Percentiles rank a stretch among this genome's conserved stretches.
phyloP scores from a whole-genome alignment of 1,284 basidiomycete genomes.

The Tylopilus sp. region DNA sequence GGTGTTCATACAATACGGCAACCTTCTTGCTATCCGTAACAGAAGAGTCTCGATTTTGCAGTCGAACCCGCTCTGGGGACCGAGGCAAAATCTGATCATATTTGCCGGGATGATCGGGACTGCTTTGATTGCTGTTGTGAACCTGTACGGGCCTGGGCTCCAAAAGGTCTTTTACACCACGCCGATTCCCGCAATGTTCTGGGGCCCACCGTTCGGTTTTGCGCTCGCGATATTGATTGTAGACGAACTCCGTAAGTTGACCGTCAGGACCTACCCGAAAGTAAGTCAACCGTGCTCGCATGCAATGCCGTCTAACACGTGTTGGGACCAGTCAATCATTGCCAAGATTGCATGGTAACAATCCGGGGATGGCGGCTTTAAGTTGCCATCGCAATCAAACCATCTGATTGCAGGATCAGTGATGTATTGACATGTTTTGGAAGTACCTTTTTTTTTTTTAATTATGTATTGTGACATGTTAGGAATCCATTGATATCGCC shows the following conservation, averaged over 20 bases:
- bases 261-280: conserved; percentile 41
- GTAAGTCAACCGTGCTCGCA: conserved; percentile 18
- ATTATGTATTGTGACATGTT: not conserved
- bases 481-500: too few species aligned
- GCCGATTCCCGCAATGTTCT: conserved; percentile 42
- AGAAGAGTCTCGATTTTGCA: conserved; percentile 35
- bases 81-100: conserved; percentile 36
- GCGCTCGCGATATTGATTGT: conserved; percentile 36
- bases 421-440: not conserved
- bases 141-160: conserved; percentile 41
- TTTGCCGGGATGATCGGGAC: conserved; percentile 38
- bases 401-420: not conserved
- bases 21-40: conserved; percentile 36
- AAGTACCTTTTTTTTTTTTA: too few species aligned
- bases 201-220: conserved; percentile 43
- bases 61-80: conserved; percentile 40
- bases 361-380: not conserved
- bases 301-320: conserved; percentile 12
- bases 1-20: conserved; percentile 37
- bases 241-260: conserved; percentile 40
- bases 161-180: conserved; percentile 38
- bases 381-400: not conserved
- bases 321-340: conserved; percentile 25
- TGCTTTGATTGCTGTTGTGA: conserved; percentile 37
- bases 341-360: conserved; percentile 34